A percentile compares a stretch with the other conserved stretches of the same genome.
phyloP scores from a whole-genome alignment of 73 alveolate genomes.

The Stentor coeruleus region DNA sequence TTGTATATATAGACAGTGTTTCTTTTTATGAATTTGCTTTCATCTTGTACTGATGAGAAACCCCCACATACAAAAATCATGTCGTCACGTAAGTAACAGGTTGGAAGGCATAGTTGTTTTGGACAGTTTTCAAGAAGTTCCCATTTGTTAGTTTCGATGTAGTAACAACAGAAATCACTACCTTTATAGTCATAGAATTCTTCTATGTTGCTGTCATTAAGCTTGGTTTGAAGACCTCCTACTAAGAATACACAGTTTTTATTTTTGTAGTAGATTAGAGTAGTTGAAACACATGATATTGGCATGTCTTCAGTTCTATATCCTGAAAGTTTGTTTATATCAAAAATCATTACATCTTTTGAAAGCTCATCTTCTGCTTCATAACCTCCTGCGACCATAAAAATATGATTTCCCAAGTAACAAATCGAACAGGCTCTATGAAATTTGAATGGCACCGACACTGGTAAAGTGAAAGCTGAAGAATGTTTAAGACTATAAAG shows the following conservation, averaged over 20 bases:
- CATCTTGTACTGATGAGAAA: not conserved
- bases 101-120: not conserved
- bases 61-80: not conserved
- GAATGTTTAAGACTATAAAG: not conserved
- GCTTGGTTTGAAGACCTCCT: slow-evolving; percentile 3
- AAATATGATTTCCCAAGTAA: not conserved
- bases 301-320: not conserved
- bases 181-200: not conserved
- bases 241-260: not conserved
- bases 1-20: not conserved
- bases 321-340: not conserved
- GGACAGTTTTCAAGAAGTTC: not conserved
- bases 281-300: not conserved
- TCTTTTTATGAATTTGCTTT: not conserved
- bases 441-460: not conserved
- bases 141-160: not conserved
- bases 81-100: not conserved
- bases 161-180: not conserved
- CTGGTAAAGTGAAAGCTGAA: not conserved
- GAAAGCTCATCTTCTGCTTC: not conserved
- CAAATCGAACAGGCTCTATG: not conserved
- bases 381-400: not conserved
- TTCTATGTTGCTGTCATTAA: not conserved
- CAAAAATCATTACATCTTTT: not conserved
- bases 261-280: not conserved